Evolutionary conservation across 805 yeast species (phyloP), one percentile per base, ranked within the genome.

Genomic region (Martiniozyma abietophila): DNA sequence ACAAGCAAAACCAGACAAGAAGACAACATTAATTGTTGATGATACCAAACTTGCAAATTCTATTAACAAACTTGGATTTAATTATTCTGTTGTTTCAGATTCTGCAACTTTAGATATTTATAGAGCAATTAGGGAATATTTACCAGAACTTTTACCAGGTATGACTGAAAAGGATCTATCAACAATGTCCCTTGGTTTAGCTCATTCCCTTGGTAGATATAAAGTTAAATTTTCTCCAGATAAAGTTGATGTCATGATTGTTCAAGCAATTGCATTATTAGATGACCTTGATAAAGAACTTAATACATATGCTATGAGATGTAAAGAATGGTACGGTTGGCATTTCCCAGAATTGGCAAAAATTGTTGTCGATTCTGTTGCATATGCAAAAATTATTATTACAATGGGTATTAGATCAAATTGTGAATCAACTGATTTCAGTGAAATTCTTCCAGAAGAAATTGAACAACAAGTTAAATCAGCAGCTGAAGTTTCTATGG

Each of bases 271-370:
- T 64, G 96, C 97, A 15, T 69, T 92, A 47, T 73, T 92, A 54
- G 98, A 92, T 54, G 96, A 92, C 56, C 73, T 92, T 52, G 98
- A 92, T 68, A 92, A 92, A 67, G 98, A 92, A 63, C 74, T 92
- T 52, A 92, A 92, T 68, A 92, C 96, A 34, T 92, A 89, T 53
- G 95, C 97, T 48, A 92, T 92, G 98, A 79, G 98, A 69, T 76
- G 89, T 65, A 92, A 89, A 68, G 98, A 92, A 67, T 92, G 98
- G 98, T 92, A 92, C 66, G 98, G 98, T 47, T 92, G 98, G 98
- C 98, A 92, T 64, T 92, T 92, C 79, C 98, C 98, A 25, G 98
- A 92, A 64, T 76, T 92, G 76, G 96, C 96, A 53, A 92, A 92
- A 73, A 85, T 89, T 60, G 82, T 92, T 50, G 77, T 80, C 48